Conservation (phyloP, 2,329 filamentous ascomycete genomes). For the Talaromyces amestolkiae region DNA sequence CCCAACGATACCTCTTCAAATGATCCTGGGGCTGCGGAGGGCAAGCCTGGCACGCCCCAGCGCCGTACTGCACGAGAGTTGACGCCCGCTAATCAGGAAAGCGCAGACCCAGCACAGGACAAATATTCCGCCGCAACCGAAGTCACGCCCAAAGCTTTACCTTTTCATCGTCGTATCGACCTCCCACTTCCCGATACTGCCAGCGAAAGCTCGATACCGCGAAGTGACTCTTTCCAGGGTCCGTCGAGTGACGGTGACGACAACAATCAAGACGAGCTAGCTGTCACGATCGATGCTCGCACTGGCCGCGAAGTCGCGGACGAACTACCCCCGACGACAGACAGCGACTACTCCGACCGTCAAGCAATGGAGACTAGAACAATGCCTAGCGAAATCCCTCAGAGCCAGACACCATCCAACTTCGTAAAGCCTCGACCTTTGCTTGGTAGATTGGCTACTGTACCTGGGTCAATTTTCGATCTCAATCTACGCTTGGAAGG, state of each 20-base stretch:
- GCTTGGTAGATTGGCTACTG: constrained; percentile 66
- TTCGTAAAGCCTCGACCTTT: constrained; percentile 39
- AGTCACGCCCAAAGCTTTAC: constrained; percentile 32
- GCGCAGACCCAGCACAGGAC: constrained; percentile 20
- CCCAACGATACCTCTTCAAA: constrained; percentile 37
- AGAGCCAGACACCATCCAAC: constrained; percentile 15
- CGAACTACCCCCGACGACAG: constrained; percentile 23
- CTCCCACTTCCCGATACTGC: constrained; percentile 39
- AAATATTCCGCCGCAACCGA: constrained; percentile 25
- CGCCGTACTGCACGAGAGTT: constrained; percentile 29
- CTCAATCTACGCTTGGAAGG: constrained; percentile 65
- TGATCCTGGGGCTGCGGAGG: constrained; percentile 31
- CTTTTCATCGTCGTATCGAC: constrained; percentile 39
- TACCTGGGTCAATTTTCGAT: constrained; percentile 62
- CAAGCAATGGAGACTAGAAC: constrained; percentile 20
- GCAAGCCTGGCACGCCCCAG: constrained; percentile 34
- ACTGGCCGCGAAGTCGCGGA: constrained; percentile 37
- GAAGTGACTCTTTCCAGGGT: constrained; percentile 16
- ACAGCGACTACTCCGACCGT: constrained; percentile 19
- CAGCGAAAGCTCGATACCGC: constrained; percentile 34
- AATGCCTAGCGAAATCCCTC: constrained; percentile 15
- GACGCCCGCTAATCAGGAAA: constrained; percentile 25
- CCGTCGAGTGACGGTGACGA: constrained; percentile 5
- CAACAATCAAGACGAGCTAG: constrained; percentile 31
- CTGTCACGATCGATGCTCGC: constrained; percentile 44